Conservation (phyloP, 768 basidiomycete species). For the Agrocybe pediades region DNA sequence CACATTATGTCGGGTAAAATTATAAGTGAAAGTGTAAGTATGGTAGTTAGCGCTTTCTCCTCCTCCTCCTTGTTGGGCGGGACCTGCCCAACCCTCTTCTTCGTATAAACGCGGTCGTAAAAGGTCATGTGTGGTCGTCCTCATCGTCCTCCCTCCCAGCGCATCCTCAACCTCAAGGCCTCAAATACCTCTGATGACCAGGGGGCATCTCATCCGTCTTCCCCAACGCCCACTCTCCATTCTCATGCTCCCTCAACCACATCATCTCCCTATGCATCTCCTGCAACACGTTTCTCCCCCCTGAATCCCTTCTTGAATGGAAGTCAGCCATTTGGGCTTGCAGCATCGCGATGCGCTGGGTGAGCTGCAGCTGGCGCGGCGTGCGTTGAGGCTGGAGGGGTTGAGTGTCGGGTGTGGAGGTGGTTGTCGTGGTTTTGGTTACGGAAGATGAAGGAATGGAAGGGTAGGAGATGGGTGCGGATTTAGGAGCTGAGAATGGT, state of each 20-base stretch:
- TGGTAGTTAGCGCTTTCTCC: too few species aligned
- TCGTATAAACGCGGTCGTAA: too few species aligned
- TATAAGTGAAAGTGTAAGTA: too few species aligned
- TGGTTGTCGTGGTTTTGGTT: not conserved
- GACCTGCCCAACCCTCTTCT: too few species aligned
- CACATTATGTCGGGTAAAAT: too few species aligned
- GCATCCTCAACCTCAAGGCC: too few species aligned
- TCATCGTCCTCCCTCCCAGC: too few species aligned
- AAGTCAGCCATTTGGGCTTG: conserved; percentile 16
- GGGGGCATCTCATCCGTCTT: conserved; percentile 21
- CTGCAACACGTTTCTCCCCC: conserved; percentile 13
- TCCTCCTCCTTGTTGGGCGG: too few species aligned
- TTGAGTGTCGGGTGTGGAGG: not conserved
- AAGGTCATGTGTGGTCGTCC: too few species aligned
- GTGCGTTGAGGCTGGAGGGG: conserved; percentile 9
- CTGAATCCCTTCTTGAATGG: conserved; percentile 9
- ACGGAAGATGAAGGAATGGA: not conserved
- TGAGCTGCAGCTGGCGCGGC: conserved; percentile 15
- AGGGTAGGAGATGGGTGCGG: not conserved
- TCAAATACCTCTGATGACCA: conserved; percentile 21
- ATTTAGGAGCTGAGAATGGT: not conserved
- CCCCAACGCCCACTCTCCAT: conserved; percentile 22
- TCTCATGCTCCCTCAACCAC: conserved; percentile 23
- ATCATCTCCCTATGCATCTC: conserved; percentile 24
- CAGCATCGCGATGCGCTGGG: conserved; percentile 16